phyloP scores from a whole-genome alignment of 805 yeast genomes.

The Candida berthetii region DNA sequence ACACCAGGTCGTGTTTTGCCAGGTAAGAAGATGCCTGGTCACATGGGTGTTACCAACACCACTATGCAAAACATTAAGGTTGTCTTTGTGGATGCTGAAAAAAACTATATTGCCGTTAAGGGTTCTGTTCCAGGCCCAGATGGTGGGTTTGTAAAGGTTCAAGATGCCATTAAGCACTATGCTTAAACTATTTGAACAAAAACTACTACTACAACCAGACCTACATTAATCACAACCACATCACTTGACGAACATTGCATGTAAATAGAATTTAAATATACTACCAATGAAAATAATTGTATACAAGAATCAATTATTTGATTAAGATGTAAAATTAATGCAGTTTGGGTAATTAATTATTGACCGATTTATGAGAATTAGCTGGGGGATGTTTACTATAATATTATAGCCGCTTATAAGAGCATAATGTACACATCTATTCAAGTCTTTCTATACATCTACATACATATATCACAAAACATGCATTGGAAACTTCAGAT shows the following conservation, averaged over 20 bases:
- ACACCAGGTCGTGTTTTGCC: slow-evolving; percentile 95
- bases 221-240: not conserved
- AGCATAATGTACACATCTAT: no score
- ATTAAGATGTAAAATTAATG: no score
- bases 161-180: slow-evolving; percentile 63
- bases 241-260: not conserved
- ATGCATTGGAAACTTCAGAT: no score
- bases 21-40: slow-evolving; percentile 98
- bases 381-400: no score
- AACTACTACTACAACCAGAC: no score
- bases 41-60: slow-evolving; percentile 75
- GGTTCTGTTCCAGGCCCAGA: slow-evolving; percentile 92
- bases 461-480: no score
- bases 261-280: not conserved
- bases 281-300: no score
- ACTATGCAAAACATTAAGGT: slow-evolving; percentile 76
- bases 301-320: no score
- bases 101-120: slow-evolving; percentile 76
- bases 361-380: no score
- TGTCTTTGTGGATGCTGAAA: slow-evolving; percentile 72
- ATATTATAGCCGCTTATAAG: no score
- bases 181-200: not conserved
- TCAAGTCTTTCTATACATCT: no score
- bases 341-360: no score
- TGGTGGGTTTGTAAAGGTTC: slow-evolving; percentile 64